Base-by-base conservation (phyloP, 176 grass and related monocot genomes). In the Triticum turgidum region DNA sequence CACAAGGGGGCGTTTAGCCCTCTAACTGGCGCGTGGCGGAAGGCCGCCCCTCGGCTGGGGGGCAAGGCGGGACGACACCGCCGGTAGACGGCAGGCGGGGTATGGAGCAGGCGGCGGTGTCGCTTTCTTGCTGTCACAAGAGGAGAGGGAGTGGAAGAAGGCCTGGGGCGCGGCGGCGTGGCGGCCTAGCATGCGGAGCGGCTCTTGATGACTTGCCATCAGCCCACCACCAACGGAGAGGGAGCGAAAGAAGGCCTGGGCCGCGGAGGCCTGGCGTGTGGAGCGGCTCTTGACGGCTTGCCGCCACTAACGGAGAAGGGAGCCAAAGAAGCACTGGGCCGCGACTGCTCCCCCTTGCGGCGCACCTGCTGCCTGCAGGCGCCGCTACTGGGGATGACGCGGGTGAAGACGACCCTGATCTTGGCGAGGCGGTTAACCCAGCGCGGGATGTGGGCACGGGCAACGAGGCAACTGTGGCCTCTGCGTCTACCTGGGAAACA, bases 361-460 rank as follows among this genome's bases (percentile, higher is more conserved):
- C 80, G 33, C 24, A 79, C 72, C 8, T 77, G 27, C 17, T 79
- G 11, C 38, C 9, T 10, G 35, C 9, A 4, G 70, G 21, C 52
- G 89, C 77, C 61, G 8, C 38, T 39, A 39, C 30, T 71, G 1
- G 86, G 86, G 69, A 91, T 85, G 62, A 87, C 89, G 77, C 82
- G 88, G 51, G 86, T 91, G 85, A 91, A 91, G 71, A 44, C 82
- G 42, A 81, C 74, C 65, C 94, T 92, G 86, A 97, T 97, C 78
- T 89, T 90, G n/a, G 94, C 92, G 51, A 94, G 94, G 72, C 88
- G 94, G 86, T 97, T 94, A 83, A 97, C 86, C 94, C 90, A 97
- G 13, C 82, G 82, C 64, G 92, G 90, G 82, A 97, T 94, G 83
- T 76, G 83, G 0, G 82, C 87, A 59, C 78, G 78, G 20, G 89